Percentiles rank a stretch among this genome's conserved stretches.
These are phyloP conservation scores for Ramichloridium luteum DNA, from an alignment of 2,329 filamentous ascomycete genomes.

Conservation along the genomic window DNA sequence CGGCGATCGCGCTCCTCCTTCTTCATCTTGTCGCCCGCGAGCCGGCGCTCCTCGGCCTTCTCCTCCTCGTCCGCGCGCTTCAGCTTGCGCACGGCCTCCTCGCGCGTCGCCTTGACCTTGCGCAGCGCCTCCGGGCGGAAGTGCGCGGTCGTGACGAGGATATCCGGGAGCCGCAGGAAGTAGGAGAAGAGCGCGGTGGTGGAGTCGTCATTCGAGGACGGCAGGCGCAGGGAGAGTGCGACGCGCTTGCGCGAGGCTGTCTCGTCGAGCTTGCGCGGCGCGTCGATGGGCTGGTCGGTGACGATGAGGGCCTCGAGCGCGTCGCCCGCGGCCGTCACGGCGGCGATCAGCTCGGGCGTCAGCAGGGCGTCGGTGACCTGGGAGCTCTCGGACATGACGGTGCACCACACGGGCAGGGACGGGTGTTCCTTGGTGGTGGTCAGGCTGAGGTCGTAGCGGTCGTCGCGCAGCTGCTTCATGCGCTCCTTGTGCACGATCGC, in stretches of 20 bases:
- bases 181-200: conserved; percentile 66
- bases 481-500: conserved; percentile 87
- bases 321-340: conserved; percentile 66
- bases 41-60: conserved; percentile 49
- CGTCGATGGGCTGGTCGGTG: conserved; percentile 78
- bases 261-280: conserved; percentile 75
- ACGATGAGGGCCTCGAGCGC: conserved; percentile 77
- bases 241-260: conserved; percentile 75
- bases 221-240: conserved; percentile 59
- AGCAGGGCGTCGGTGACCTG: conserved; percentile 83
- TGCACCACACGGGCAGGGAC: conserved; percentile 81
- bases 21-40: conserved; percentile 51
- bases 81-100: conserved; percentile 68
- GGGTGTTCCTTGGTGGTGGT: conserved; percentile 85
- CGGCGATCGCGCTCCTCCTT: conserved; percentile 63
- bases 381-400: conserved; percentile 92
- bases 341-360: conserved; percentile 74
- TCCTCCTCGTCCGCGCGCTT: conserved; percentile 65
- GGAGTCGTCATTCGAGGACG: conserved; percentile 46
- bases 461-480: conserved; percentile 82
- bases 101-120: conserved; percentile 69
- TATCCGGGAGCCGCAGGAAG: conserved; percentile 71
- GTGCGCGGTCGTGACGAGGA: conserved; percentile 61
- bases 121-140: conserved; percentile 82
- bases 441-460: conserved; percentile 87